Evolutionary conservation across 305 asterid genomes (phyloP).

Genomic region (Fraxinus baroniana): DNA sequence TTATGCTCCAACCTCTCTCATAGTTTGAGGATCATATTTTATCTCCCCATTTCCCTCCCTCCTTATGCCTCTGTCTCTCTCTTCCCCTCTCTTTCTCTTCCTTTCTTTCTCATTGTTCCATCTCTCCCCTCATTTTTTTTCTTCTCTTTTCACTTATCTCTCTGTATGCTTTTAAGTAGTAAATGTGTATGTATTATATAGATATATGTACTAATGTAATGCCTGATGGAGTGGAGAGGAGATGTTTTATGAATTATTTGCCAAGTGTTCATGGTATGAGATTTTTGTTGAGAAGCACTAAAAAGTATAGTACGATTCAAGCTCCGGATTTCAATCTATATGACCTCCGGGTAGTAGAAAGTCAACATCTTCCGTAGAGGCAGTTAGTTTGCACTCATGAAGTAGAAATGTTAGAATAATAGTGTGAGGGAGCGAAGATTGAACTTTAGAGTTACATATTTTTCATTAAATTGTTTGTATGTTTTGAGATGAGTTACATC

Average conservation of each 20-base stretch:
- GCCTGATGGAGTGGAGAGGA: constrained; percentile 16
- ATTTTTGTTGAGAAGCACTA: background rate
- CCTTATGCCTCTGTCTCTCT: background rate
- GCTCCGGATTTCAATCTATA: background rate
- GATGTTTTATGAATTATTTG: background rate
- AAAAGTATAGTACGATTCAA: background rate
- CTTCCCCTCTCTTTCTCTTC: background rate
- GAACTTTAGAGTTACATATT: background rate
- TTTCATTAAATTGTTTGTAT: background rate
- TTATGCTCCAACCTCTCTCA: constrained; percentile 24
- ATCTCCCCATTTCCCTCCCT: background rate
- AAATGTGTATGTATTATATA: background rate
- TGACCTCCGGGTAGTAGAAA: background rate
- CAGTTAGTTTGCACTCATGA: background rate
- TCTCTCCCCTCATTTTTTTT: background rate
- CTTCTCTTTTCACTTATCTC: background rate
- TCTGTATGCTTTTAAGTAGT: constrained; percentile 1
- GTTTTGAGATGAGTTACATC: background rate
- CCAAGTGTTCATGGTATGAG: constrained; percentile 5
- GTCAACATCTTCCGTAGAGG: background rate
- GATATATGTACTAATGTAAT: constrained; percentile 16
- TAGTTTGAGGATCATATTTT: background rate
- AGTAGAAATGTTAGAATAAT: background rate
- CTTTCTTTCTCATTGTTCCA: background rate
- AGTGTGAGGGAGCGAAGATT: background rate